Percentiles rank a stretch among this genome's conserved stretches.
These are phyloP conservation scores for Fusarium penzigii DNA, from an alignment of 2,329 filamentous ascomycete species.

Conservation along the genomic window DNA sequence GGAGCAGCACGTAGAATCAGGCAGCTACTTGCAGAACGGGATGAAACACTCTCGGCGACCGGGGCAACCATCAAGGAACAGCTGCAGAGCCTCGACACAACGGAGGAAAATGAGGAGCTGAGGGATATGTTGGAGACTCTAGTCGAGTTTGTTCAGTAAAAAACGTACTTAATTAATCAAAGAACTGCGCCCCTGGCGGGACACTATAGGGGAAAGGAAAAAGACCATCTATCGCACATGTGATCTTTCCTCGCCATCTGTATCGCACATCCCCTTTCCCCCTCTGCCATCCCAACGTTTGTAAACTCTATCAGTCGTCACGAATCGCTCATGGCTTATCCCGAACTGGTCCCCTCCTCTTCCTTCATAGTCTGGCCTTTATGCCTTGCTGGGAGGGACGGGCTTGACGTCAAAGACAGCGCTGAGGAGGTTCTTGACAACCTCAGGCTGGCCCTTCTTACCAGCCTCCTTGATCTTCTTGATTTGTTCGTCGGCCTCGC, in stretches of 20 bases:
- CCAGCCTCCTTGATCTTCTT: slow-evolving; percentile 80
- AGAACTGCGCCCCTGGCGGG: slow-evolving; percentile 8
- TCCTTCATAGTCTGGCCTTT: slow-evolving; percentile 7
- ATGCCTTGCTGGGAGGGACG: slow-evolving; percentile 46
- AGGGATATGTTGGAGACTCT: slow-evolving; percentile 57
- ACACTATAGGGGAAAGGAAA: slow-evolving; percentile 11
- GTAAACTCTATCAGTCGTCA: slow-evolving; percentile 1
- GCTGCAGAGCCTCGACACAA: slow-evolving; percentile 53
- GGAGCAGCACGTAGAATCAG: slow-evolving; percentile 69
- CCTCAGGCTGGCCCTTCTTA: slow-evolving; percentile 74
- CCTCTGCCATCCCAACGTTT: slow-evolving; percentile 6
- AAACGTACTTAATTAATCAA: slow-evolving; percentile 22
- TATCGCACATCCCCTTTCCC: slow-evolving; percentile 11
- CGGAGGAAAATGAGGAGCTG: slow-evolving; percentile 60
- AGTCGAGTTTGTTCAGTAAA: slow-evolving; percentile 48
- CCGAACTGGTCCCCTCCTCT: slow-evolving; percentile 7
- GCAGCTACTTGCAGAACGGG: slow-evolving; percentile 64
- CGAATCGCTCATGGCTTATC: slow-evolving; percentile 12
- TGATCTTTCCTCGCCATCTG: slow-evolving; percentile 18
- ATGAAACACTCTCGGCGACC: slow-evolving; percentile 65
- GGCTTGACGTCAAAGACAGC: slow-evolving; percentile 87
- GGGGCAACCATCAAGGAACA: slow-evolving; percentile 67
- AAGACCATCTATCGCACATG: slow-evolving; percentile 15
- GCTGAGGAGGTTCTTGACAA: slow-evolving; percentile 79
- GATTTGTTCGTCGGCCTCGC: slow-evolving; percentile 75